Base-by-base conservation (phyloP, 2,329 filamentous ascomycete species). In the Bertia moriformis region DNA sequence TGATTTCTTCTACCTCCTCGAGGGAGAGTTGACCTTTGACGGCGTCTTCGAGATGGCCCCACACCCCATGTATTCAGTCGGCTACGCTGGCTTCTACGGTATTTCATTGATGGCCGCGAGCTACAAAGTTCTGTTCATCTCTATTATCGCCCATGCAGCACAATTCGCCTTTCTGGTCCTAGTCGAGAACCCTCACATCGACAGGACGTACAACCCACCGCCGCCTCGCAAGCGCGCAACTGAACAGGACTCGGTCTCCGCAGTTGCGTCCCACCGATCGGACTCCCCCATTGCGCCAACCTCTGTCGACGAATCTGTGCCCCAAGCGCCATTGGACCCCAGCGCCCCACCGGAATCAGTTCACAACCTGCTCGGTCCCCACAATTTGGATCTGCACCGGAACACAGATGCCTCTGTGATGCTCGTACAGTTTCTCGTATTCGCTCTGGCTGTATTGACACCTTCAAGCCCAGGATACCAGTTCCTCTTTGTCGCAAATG, bases 11-110 rank as follows among this genome's bases (percentile, higher is more conserved):
- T 98, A 87, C 61, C 78, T 98, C 53, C 85, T 98, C 57, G 91
- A 98, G 60, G 88, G 96, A 62, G 86, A 94, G 54, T 69, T 98
- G 56, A 96, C 88, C 38, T 98, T 98, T 58, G 91, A 98, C 55
- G 91, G 91, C 41, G 91, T 98, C 45, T 98, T 96, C 56, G 91
- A 98, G 63, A 93, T 98, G 80, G 91, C 91, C 15, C 91, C 91
- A 20, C 91, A 96, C 56, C 89, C 89, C 45, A 96, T 96, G 89
- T 96, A 96, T 63, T 94, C 88, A 40, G 89, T 96, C 51, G 32
- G 91, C 29, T 98, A 98, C 59, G 87, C 86, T 39, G 91, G 91
- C 37, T 98, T 93, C 65, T 98, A 98, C 57, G 91, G 91, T 49
- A 95, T 96, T 54, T 95, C 89, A 43, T 80, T 95, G 65, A 93